These are phyloP conservation scores for Dryas integrifolia DNA, from an alignment of 331 rosid species.

Conservation along the genomic window DNA sequence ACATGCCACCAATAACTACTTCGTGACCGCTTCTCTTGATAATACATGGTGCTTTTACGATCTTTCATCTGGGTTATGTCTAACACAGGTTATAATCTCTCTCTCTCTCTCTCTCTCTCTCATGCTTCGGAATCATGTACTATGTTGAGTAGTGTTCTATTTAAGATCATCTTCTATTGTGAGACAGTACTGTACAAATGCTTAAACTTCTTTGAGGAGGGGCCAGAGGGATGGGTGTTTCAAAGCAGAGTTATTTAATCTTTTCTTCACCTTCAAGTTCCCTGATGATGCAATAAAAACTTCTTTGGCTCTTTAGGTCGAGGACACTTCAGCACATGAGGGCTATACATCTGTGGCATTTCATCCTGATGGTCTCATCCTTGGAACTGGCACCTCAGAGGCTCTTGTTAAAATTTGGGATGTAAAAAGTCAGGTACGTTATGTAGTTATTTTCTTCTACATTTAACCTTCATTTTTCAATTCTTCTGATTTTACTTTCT, in stretches of 20 bases:
- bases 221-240: no score
- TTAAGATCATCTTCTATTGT: background rate
- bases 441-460: conserved; percentile 7
- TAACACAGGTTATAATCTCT: conserved; percentile 66
- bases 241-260: no score
- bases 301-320: conserved; percentile 45
- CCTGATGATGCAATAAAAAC: background rate
- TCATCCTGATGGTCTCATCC: conserved; percentile 98
- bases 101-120: background rate
- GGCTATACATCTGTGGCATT: conserved; percentile 97
- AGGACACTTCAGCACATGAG: conserved; percentile 49
- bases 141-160: background rate
- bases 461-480: conserved; percentile 17
- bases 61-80: conserved; percentile 86
- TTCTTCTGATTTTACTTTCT: conserved; percentile 1
- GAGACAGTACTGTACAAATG: background rate
- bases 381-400: conserved; percentile 91
- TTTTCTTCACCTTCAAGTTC: background rate
- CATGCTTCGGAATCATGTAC: background rate
- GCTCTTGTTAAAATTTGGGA: conserved; percentile 96
- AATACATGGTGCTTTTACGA: conserved; percentile 97
- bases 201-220: background rate
- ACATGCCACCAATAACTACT: conserved; percentile 88
- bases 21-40: conserved; percentile 96
- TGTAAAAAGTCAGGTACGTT: conserved; percentile 89